Evolutionary conservation across 1,139 yeast genomes (phyloP), one percentile per base, ranked within the genome.

Genomic region (Debaryomyces robertsiae): DNA sequence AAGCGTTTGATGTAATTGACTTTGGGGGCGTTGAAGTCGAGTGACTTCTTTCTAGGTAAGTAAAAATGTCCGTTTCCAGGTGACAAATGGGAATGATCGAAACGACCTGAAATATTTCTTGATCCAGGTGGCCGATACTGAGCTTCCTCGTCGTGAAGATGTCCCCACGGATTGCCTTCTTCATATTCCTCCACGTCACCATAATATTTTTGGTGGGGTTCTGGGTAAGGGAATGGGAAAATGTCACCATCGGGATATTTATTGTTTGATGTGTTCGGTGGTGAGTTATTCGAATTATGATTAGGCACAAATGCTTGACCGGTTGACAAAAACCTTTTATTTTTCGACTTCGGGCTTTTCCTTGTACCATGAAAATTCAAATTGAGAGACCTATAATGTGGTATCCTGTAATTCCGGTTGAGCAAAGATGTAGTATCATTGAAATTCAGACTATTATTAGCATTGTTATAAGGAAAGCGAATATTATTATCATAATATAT

Each of bases 151-250:
- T 44, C 40, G 2, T 14, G 18, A n/a, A 23, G 13, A n/a, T 31
- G 38, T 5, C 37, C 31, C 17, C 32, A 42, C 28, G 50, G 58
- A 3, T 60, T 42, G 22, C 61, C 73, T 45, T 71, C 76, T 30
- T 70, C 75, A 48, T 57, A 68, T 41, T 69, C 75, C 39, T 69
- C 75, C 40, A 68, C 58, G 27, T 72, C 75, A 42, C 67, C 67
- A 44, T 68, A 70, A 41, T 52, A 60, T 23, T 60, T 55, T 14
- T 52, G 61, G 11, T 57, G 60, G 15, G 60, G 60, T 15, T 67
- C 69, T 9, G 63, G 65, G 39, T 81, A 84, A 0, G 88, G 88
- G 11, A 84, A 82, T 33, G 82, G 81, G 45, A 79, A 76, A 15
- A 69, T 63, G 41, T 66, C 63, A 24, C 44, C 47, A 31, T 57